Evolutionary conservation across 345 rosid genomes (phyloP), one percentile per base, ranked within the genome.

Genomic region (Acer campestre): DNA sequence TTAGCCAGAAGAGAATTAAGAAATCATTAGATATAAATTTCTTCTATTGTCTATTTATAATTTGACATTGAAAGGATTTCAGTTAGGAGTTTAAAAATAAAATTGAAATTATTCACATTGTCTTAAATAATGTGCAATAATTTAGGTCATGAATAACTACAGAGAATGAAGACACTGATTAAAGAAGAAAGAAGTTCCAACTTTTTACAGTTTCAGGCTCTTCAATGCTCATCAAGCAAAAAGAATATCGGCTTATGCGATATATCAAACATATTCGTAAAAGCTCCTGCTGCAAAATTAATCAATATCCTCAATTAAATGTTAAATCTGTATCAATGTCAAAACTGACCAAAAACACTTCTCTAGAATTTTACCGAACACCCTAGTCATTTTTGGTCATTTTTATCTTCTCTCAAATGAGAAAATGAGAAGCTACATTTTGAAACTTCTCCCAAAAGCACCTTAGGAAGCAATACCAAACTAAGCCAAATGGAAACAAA

Each of bases 161-260:
- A 5, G 1, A 53, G 58, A 53, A 53, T 53, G 58, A 53, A 53
- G 58, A 53, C 18, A 16, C n/a, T 53, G n/a, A 14, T 53, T 53
- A 4, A 16, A 14, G 58, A 53, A 16, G 8, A 53, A 53, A 53
- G 58, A 53, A 53, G 58, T 53, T 53, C 8, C 10, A 22, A 59
- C 18, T 2, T 59, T 56, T 56, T 58, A 2, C 25, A 18, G 20
- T 58, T 20, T 7, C 62, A 58, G 10, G 63, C 13, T 59, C 13
- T 59, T 59, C 63, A 59, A 59, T 53, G n/a, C 58, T 53, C 58
- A 16, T 53, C 58, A 53, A 53, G 58, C n/a, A 53, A 53, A 53
- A 53, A 14, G 18, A 3, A 14, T 53, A 53, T 16, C 5, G 58
- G 58, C n/a, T 53, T 53, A 53, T 53, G 58, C 16, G 58, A 53